These are phyloP conservation scores for Dendrocalamus latiflorus DNA, from an alignment of 202 grass and related monocot genomes.

Conservation along the genomic window DNA sequence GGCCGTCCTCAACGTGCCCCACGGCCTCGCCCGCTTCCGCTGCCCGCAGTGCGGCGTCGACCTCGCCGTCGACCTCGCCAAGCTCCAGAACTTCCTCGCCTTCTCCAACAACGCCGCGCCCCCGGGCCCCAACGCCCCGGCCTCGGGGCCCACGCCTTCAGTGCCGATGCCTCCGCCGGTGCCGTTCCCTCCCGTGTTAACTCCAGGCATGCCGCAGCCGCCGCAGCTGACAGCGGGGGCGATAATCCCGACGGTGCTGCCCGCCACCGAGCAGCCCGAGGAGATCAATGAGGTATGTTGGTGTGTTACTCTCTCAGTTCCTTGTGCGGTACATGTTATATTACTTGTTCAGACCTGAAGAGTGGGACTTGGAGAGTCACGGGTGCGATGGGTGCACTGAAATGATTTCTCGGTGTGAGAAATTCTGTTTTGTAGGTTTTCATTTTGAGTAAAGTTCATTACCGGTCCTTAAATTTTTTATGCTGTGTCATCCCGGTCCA, in stretches of 20 bases:
- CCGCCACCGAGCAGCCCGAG: slow-evolving; percentile 43
- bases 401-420: neutral
- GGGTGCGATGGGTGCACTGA: neutral
- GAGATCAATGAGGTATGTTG: slow-evolving; percentile 90
- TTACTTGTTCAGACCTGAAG: too few species aligned
- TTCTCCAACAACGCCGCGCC: slow-evolving; percentile 13
- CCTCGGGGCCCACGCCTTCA: neutral
- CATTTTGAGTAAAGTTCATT: too few species aligned
- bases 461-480: too few species aligned
- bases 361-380: neutral
- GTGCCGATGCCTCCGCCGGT: neutral
- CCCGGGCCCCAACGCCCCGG: slow-evolving; percentile 16
- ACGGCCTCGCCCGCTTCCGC: slow-evolving; percentile 58
- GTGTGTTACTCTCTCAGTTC: neutral
- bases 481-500: too few species aligned
- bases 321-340: too few species aligned
- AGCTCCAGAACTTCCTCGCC: slow-evolving; percentile 47
- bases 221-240: slow-evolving; percentile 12
- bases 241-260: slow-evolving; percentile 13
- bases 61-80: slow-evolving; percentile 63
- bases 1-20: slow-evolving; percentile 71
- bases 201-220: slow-evolving; percentile 14
- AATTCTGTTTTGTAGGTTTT: neutral
- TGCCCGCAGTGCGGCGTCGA: slow-evolving; percentile 73
- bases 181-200: slow-evolving; percentile 12